Evolutionary conservation across 768 basidiomycete genomes (phyloP), one percentile per base, ranked within the genome.

Genomic region (Phylloporus arenicola): DNA sequence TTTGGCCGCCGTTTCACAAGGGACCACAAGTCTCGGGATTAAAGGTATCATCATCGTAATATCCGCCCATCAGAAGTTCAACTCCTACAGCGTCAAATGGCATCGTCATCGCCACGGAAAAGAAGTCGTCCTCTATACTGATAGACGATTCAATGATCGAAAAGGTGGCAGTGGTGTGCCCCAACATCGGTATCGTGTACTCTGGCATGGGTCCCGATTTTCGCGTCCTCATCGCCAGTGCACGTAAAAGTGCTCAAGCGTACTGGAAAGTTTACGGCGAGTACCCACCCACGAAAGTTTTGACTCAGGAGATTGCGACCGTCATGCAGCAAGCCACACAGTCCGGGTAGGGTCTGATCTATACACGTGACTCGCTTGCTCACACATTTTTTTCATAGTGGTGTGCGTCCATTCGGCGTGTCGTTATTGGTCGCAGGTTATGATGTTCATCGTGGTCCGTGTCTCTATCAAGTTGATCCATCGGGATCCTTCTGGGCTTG

Each of bases 181-280:
- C 96, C 31, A 98, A 98, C 71, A 98, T 99, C 62, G 96, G 96
- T 45, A 91, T 99, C 58, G 96, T 99, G 42, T 99, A 99, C 75
- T 95, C 93, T 30, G 96, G 96, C 31, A 99, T 99, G 96, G 94
- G 96, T 1, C 96, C 96, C 43, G 96, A 99, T 71, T 99, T 96
- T 70, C 83, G 96, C 38, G 82, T 99, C 20, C 79, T 99, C 53
- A 86, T 99, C 41, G 78, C 90, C 43, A 92, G 89, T 65, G 96
- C 96, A 11, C 81, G 96, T 46, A 98, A 99, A 76, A 93, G 90
- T 62, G 96, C 96, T 10, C 96, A 99, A 68, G 85, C 93, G 19
- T 99, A 99, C 70, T 99, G 95, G 95, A 99, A 97, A 75, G 85
- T 97, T 45, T 93, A 98, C 64, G 92, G 92, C 41, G 96, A 98